Base-by-base conservation (phyloP, 805 yeast genomes). In the Pichia nanzhaoensis region DNA sequence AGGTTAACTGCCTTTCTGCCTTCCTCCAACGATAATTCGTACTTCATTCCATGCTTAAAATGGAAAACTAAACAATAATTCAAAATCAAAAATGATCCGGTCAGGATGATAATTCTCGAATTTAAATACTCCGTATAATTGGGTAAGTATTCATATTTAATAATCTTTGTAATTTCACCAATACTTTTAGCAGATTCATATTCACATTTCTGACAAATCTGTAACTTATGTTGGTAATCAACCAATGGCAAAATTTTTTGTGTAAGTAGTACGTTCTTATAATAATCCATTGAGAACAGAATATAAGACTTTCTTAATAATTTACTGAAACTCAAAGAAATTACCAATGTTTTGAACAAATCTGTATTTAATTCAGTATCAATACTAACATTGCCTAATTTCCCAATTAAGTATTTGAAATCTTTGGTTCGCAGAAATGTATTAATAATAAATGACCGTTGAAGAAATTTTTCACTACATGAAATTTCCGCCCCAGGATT, bases 31-130 rank as follows among this genome's bases (percentile, higher is more conserved):
- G 19, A 20, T 7, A 49, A 19, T 28, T 43, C 52, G 9, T 34
- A 34, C 20, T 42, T 37, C 7, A 38, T 22, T 4, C 47, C 50
- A 33, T 33, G 30, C 19, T 49, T 46, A 19, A 49, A 49, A 43
- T 49, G 50, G 13, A 24, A 46, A 20, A 38, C 46, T 18, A 49
- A 32, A 13, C 50, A 46, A 32, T 41, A 37, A 9, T 46, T 46
- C 17, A 49, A 43, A 24, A 44, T 32, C 8, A 41, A 24, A 38
- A 46, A 46, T 4, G 30, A 17, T 2, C 42, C 50, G 2, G 37
- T 27, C 5, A 46, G 27, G 8, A 41, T 4, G 34, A 39, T 32
- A 24, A 40, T 21, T 21, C 21, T 22, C 4, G 16, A 34, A 10
- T 10, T 24, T 14, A 30, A 42, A 20, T 36, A 40, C 12, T 22